A percentile compares a stretch with the other conserved stretches of the same genome.
These are phyloP conservation scores for Fusarium hostae DNA, from an alignment of 2,329 filamentous ascomycete species.

Conservation along the genomic window DNA sequence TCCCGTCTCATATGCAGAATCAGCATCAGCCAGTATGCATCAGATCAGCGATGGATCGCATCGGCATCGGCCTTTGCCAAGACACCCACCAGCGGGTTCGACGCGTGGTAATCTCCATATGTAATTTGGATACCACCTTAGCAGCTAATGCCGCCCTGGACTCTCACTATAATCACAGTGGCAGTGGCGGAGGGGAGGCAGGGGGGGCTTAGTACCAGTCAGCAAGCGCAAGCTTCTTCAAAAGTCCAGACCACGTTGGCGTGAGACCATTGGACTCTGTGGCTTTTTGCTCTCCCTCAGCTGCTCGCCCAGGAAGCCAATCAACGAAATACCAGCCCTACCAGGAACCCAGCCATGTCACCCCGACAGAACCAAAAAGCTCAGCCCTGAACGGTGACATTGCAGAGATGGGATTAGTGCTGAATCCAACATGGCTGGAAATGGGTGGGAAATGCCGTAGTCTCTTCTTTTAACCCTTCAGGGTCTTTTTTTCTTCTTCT, in stretches of 20 bases:
- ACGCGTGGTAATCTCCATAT: constrained; percentile 10
- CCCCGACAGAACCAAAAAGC: constrained; percentile 6
- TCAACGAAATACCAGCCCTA: constrained; percentile 34
- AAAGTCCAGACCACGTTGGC: constrained; percentile 33
- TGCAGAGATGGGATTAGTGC: constrained; percentile 30
- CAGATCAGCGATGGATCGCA: constrained; percentile 2
- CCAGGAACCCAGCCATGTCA: constrained; percentile 17
- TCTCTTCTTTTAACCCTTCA: constrained; percentile 4
- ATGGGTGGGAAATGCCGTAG: constrained; percentile 1
- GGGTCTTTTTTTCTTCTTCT: neutral
- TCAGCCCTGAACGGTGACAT: constrained; percentile 21
- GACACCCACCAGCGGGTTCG: neutral
- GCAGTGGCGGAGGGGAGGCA: constrained; percentile 18
- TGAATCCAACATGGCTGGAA: constrained; percentile 28
- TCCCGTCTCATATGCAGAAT: neutral
- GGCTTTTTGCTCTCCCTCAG: constrained; percentile 31
- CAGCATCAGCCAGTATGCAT: neutral
- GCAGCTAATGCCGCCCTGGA: neutral
- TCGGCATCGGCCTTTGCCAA: constrained; percentile 17
- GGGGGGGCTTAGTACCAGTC: constrained; percentile 16
- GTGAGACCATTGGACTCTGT: constrained; percentile 27
- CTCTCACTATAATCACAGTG: neutral
- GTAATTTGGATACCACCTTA: neutral
- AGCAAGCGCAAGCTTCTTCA: neutral
- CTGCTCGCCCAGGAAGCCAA: constrained; percentile 23